phyloP scores from a whole-genome alignment of 139 green algal species.

The Chloropicon primus region DNA sequence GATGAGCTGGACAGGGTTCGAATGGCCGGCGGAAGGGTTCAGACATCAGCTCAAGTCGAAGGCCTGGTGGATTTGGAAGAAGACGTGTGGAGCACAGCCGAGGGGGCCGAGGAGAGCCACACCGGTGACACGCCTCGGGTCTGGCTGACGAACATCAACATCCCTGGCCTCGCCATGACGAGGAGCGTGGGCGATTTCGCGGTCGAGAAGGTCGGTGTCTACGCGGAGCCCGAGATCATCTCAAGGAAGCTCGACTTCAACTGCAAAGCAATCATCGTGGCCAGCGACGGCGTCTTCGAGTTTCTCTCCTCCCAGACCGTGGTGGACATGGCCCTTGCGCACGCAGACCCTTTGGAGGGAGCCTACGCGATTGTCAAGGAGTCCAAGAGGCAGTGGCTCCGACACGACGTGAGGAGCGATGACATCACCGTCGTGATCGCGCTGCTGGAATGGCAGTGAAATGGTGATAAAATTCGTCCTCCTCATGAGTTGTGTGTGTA shows the following conservation, averaged over 20 bases:
- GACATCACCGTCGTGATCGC: conserved; percentile 80
- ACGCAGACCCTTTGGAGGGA: conserved; percentile 53
- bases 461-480: no score
- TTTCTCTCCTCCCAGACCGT: conserved; percentile 77
- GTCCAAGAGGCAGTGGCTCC: conserved; percentile 77
- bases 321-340: conserved; percentile 59
- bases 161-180: conserved; percentile 89
- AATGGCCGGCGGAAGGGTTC: background rate
- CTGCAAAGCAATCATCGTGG: conserved; percentile 48
- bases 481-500: no score
- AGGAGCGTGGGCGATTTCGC: conserved; percentile 82
- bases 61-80: background rate
- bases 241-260: conserved; percentile 29
- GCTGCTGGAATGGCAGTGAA: background rate
- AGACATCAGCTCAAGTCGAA: background rate
- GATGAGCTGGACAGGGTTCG: background rate
- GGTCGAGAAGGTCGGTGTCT: conserved; percentile 79
- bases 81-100: background rate
- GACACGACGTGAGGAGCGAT: conserved; percentile 79
- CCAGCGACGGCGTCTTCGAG: conserved; percentile 88
- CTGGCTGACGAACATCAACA: conserved; percentile 67
- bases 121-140: conserved; percentile 77
- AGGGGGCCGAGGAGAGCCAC: conserved; percentile 68
- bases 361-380: conserved; percentile 42
- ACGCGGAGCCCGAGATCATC: conserved; percentile 71